Evolutionary conservation across 1,284 basidiomycete genomes (phyloP).

Genomic region (Wolfiporia cocos): DNA sequence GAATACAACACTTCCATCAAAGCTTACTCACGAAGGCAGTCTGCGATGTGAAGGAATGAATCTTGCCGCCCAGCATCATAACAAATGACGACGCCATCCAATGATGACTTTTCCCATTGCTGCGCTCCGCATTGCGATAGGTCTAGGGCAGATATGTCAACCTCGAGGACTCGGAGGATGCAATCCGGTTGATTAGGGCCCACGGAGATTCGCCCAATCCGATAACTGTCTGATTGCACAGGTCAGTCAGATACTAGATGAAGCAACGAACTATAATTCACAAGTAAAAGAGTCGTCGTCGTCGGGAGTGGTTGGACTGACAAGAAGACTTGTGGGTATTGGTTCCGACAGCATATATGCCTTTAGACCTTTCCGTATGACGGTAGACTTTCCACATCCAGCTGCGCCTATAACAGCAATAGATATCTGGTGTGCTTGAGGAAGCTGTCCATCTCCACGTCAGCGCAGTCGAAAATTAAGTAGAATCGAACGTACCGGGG

Average conservation of each 20-base stretch:
- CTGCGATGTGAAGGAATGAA: constrained; percentile 59
- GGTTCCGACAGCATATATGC: constrained; percentile 48
- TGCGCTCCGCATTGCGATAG: constrained; percentile 12
- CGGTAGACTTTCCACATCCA: constrained; percentile 67
- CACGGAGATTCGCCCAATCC: constrained; percentile 38
- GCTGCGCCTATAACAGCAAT: constrained; percentile 62
- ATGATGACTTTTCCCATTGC: constrained; percentile 39
- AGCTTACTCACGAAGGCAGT: constrained; percentile 53
- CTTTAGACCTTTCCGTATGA: constrained; percentile 63
- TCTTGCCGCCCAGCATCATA: constrained; percentile 58
- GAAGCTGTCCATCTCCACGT: constrained; percentile 2
- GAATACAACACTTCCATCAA: constrained; percentile 8
- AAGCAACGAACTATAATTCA: constrained; percentile 12
- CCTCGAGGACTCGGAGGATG: constrained; percentile 49
- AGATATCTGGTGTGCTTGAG: constrained; percentile 33
- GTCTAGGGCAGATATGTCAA: constrained; percentile 34
- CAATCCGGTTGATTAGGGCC: constrained; percentile 31
- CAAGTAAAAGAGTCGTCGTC: constrained; percentile 16
- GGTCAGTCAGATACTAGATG: background rate
- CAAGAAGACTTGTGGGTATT: constrained; percentile 27
- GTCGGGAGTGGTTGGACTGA: constrained; percentile 13
- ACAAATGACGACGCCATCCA: constrained; percentile 69
- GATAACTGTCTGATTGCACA: constrained; percentile 37
- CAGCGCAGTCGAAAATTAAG: background rate
- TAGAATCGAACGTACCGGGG: constrained; percentile 6